Evolutionary conservation across 352 stramenopile species (phyloP).

Genomic region (Phytophthora syringae): DNA sequence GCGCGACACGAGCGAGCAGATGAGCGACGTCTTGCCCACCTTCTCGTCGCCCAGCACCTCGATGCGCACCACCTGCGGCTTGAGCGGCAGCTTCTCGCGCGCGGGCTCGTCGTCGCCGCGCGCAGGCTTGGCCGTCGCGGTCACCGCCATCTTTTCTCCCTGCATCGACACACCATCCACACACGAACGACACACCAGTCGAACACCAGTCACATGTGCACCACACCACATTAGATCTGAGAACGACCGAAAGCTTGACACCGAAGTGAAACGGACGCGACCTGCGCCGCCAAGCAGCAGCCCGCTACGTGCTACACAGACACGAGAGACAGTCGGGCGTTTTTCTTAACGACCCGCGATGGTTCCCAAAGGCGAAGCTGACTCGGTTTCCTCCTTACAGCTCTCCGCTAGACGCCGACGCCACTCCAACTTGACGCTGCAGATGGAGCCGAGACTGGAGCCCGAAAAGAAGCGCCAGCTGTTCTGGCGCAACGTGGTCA

Average conservation of each 20-base stretch:
- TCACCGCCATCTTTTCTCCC: conserved; percentile 39
- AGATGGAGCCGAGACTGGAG: conserved; percentile 3
- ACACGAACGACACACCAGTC: conserved; percentile 5
- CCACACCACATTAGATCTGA: background rate
- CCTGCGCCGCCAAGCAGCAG: no score
- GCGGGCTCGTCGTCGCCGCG: conserved; percentile 34
- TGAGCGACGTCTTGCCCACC: conserved; percentile 92
- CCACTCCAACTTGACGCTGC: conserved; percentile 32
- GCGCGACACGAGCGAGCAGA: conserved; percentile 89
- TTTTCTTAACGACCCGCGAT: conserved; percentile 21
- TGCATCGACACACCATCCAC: background rate
- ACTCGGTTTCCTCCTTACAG: conserved; percentile 12
- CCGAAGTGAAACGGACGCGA: conserved; percentile 6
- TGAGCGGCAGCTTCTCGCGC: conserved; percentile 64
- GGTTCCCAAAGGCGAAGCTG: conserved; percentile 17
- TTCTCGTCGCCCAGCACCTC: conserved; percentile 91
- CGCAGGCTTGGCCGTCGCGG: conserved; percentile 33
- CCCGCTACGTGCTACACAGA: no score
- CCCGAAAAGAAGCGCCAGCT: conserved; percentile 48
- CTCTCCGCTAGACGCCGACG: conserved; percentile 12
- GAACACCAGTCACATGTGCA: conserved; percentile 3
- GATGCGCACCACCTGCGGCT: conserved; percentile 87
- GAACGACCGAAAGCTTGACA: background rate
- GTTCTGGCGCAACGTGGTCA: conserved; percentile 85
- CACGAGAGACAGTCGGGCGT: no score